phyloP scores from a whole-genome alignment of 352 stramenopile genomes.

The Globisporangium yorkense region DNA sequence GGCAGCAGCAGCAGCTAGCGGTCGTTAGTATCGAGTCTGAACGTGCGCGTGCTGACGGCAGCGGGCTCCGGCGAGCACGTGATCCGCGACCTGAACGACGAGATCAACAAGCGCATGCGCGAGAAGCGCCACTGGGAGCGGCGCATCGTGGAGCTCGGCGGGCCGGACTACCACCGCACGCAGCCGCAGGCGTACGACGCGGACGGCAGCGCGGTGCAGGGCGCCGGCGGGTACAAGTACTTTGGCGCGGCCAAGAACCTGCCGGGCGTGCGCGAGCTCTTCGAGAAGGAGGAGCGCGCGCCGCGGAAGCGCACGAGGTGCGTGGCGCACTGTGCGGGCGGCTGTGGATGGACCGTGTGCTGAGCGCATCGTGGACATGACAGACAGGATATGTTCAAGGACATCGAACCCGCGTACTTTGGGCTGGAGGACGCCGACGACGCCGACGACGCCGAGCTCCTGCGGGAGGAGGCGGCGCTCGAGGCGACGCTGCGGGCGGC shows the following conservation, averaged over 20 bases:
- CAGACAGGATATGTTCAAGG: conserved; percentile 85
- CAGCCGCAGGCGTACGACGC: conserved; percentile 75
- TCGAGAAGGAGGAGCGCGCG: conserved; percentile 77
- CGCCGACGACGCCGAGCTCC: conserved; percentile 21
- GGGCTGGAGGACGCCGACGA: conserved; percentile 68
- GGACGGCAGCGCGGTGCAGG: conserved; percentile 67
- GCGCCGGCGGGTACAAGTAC: conserved; percentile 91
- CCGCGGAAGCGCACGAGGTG: conserved; percentile 41
- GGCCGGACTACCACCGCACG: conserved; percentile 80
- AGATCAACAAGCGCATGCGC: conserved; percentile 97
- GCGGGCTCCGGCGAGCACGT: conserved; percentile 92
- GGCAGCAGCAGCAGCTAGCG: background rate
- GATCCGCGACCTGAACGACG: conserved; percentile 97
- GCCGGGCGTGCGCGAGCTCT: conserved; percentile 93
- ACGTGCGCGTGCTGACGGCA: conserved; percentile 6
- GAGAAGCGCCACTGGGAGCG: conserved; percentile 90
- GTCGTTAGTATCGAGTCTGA: background rate
- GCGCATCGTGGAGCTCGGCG: conserved; percentile 88
- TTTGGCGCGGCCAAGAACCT: conserved; percentile 96
- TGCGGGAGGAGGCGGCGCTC: conserved; percentile 36
- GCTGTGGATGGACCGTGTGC: background rate
- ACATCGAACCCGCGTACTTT: conserved; percentile 88
- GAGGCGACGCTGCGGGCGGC: conserved; percentile 40
- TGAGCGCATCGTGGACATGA: background rate
- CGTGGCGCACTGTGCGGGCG: background rate